These are phyloP conservation scores for Conoideocrella luteorostrata DNA, from an alignment of 2,329 filamentous ascomycete genomes.

Conservation along the genomic window DNA sequence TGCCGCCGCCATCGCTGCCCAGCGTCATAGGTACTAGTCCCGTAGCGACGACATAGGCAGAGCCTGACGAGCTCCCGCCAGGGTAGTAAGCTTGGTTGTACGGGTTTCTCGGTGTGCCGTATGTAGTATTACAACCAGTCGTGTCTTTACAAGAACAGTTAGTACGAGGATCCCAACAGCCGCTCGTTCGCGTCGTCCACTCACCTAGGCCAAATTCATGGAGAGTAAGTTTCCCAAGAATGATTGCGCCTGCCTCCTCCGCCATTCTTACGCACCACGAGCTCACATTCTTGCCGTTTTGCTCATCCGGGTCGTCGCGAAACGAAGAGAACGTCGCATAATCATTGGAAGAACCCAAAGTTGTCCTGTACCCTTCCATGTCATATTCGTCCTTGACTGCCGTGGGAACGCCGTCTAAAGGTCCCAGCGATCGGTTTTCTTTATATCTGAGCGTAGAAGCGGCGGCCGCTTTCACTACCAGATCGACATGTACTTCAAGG, in stretches of 20 bases:
- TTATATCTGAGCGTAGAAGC: conserved; percentile 68
- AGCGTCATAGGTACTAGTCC: conserved; percentile 70
- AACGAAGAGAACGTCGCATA: conserved; percentile 46
- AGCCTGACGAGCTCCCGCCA: conserved; percentile 74
- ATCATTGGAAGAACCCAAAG: conserved; percentile 56
- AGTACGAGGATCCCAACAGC: conserved; percentile 15
- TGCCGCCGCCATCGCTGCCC: conserved; percentile 71
- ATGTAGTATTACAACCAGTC: conserved; percentile 67
- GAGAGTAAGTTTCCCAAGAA: conserved; percentile 74
- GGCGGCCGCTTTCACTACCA: conserved; percentile 59
- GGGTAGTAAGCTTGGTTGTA: conserved; percentile 73
- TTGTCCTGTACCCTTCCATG: conserved; percentile 62
- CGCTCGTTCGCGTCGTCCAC: conserved; percentile 28
- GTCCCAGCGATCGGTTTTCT: conserved; percentile 55
- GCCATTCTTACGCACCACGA: conserved; percentile 66
- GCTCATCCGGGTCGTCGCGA: conserved; percentile 15
- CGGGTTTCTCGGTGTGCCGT: conserved; percentile 71
- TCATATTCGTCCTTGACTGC: conserved; percentile 80
- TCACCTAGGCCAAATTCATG: conserved; percentile 65
- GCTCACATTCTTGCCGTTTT: conserved; percentile 43
- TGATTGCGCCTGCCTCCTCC: conserved; percentile 65
- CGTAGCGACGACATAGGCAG: conserved; percentile 60
- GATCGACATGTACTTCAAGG: conserved; percentile 8
- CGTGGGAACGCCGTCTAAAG: conserved; percentile 76
- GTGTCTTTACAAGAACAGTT: conserved; percentile 45